These are phyloP conservation scores for Grigorovia humatica DNA, from an alignment of 805 yeast genomes.

Conservation along the genomic window DNA sequence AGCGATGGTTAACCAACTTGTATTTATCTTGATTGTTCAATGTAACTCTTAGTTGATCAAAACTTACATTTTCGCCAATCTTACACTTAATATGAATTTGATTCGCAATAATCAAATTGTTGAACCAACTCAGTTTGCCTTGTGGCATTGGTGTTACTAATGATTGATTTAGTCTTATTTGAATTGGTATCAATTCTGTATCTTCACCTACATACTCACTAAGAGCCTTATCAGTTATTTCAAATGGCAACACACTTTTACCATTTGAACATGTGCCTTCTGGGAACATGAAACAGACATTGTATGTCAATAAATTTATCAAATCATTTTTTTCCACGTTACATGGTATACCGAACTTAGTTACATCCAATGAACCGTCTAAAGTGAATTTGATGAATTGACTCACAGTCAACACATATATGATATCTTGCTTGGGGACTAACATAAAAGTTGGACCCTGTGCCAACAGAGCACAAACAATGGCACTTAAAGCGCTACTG, in stretches of 20 bases:
- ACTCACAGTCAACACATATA: constrained; percentile 10
- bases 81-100: constrained; percentile 17
- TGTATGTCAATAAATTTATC: neutral
- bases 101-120: constrained; percentile 8
- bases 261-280: constrained; percentile 89
- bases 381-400: constrained; percentile 16
- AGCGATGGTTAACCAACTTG: constrained; percentile 37
- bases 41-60: constrained; percentile 22
- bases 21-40: constrained; percentile 39
- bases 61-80: constrained; percentile 13
- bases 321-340: constrained; percentile 21
- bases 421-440: constrained; percentile 12
- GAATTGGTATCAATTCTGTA: constrained; percentile 13
- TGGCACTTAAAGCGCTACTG: constrained; percentile 37
- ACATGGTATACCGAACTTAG: constrained; percentile 8
- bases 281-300: constrained; percentile 45
- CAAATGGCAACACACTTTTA: constrained; percentile 56
- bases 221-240: constrained; percentile 18
- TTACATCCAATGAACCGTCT: constrained; percentile 16
- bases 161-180: constrained; percentile 23
- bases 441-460: constrained; percentile 13
- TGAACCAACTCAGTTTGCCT: neutral
- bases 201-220: neutral
- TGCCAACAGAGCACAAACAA: constrained; percentile 27
- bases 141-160: constrained; percentile 27